Conservation (phyloP, 257 asterid genomes). For the Dorcoceras hygrometricum region DNA sequence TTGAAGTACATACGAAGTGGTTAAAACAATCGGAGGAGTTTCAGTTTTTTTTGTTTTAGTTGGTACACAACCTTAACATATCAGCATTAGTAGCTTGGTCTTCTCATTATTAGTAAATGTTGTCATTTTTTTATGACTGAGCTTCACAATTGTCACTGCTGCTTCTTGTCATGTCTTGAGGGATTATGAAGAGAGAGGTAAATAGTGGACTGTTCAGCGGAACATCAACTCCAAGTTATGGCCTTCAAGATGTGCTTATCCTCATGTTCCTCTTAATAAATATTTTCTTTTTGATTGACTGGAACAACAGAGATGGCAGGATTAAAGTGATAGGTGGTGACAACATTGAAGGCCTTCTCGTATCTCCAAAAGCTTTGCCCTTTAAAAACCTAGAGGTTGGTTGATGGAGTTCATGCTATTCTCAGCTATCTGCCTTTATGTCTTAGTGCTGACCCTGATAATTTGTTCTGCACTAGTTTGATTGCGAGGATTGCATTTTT, state of each 20-base stretch:
- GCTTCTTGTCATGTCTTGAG: conserved; percentile 15
- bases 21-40: not conserved
- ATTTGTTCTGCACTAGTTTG: conserved; percentile 11
- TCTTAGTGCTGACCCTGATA: not conserved
- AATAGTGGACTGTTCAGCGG: conserved; percentile 15
- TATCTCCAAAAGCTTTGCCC: conserved; percentile 73
- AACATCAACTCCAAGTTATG: conserved; percentile 8
- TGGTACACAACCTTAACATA: not conserved
- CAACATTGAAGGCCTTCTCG: conserved; percentile 80
- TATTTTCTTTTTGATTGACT: conserved; percentile 17
- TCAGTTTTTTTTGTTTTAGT: not conserved
- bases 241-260: conserved; percentile 19
- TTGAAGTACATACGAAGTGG: not conserved
- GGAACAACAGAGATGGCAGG: conserved; percentile 79
- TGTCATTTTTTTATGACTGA: conserved; percentile 10
- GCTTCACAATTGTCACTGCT: conserved; percentile 6
- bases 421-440: conserved; percentile 3
- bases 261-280: conserved; percentile 14
- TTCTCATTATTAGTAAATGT: conserved; percentile 11
- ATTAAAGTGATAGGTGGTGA: conserved; percentile 87
- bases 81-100: conserved; percentile 14
- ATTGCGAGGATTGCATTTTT: conserved; percentile 4
- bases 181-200: conserved; percentile 6
- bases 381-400: conserved; percentile 90
- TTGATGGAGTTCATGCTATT: conserved; percentile 16